phyloP scores from a whole-genome alignment of 2,329 filamentous ascomycete species.

The Alternaria metachromatica region DNA sequence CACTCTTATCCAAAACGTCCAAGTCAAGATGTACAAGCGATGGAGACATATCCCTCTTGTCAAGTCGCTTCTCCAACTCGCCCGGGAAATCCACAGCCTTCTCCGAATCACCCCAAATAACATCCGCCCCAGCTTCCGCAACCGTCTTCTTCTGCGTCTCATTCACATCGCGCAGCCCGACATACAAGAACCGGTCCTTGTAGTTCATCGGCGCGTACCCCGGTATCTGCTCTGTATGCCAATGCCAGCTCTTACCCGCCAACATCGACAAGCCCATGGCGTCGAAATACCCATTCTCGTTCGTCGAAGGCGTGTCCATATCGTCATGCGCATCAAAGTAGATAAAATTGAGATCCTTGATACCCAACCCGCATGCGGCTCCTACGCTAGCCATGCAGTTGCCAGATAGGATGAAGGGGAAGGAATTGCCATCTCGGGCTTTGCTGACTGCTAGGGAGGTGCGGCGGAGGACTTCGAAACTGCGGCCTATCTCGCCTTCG shows the following conservation, averaged over 20 bases:
- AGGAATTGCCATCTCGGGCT: conserved; percentile 23
- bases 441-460: conserved; percentile 41
- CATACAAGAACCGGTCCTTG: conserved; percentile 1
- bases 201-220: conserved; percentile 28
- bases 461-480: conserved; percentile 51
- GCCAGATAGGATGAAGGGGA: conserved; percentile 51
- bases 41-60: not conserved
- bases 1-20: not conserved
- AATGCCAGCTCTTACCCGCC: conserved; percentile 43
- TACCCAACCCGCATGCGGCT: conserved; percentile 45
- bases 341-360: conserved; percentile 41
- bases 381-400: conserved; percentile 51
- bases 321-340: conserved; percentile 57
- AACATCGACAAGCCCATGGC: conserved; percentile 49
- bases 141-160: not conserved
- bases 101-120: not conserved
- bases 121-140: not conserved
- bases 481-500: conserved; percentile 51
- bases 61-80: not conserved
- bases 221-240: conserved; percentile 41
- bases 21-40: not conserved
- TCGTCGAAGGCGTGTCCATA: conserved; percentile 46
- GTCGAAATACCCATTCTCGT: conserved; percentile 49
- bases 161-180: not conserved
- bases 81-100: not conserved